Evolutionary conservation across 441 rosid species (phyloP).

Genomic region (Bruguiera hainesii): DNA sequence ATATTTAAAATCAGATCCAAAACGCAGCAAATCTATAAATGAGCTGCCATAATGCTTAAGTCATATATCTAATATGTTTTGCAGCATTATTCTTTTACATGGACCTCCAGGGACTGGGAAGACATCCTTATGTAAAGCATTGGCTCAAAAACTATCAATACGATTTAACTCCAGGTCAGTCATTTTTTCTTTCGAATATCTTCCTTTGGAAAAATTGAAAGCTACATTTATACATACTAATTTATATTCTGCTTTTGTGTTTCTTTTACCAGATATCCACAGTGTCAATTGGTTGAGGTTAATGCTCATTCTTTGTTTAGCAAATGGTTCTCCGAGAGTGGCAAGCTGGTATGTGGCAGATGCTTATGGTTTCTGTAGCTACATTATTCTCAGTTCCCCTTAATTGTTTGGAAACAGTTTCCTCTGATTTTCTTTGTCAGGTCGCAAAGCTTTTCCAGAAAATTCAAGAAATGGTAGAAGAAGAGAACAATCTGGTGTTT

Average conservation of each 20-base stretch:
- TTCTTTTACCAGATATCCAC: conserved; percentile 62
- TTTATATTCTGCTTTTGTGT: conserved; percentile 19
- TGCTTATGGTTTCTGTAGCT: not conserved
- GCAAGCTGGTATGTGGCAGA: conserved; percentile 70
- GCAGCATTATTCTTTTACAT: conserved; percentile 81
- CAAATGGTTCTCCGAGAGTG: conserved; percentile 99
- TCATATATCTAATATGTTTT: conserved; percentile 12
- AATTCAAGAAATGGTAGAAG: conserved; percentile 99
- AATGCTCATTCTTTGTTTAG: conserved; percentile 97
- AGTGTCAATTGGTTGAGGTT: conserved; percentile 90
- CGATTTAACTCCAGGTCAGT: conserved; percentile 77
- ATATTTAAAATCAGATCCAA: not conserved
- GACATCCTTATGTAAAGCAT: conserved; percentile 93
- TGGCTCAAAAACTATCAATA: conserved; percentile 92
- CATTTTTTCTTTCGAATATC: conserved; percentile 10
- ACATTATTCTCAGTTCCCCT: not conserved
- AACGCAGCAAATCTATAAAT: not conserved
- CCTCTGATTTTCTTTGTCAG: conserved; percentile 27
- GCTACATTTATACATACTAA: not conserved
- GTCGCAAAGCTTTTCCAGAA: conserved; percentile 96
- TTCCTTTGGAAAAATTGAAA: conserved; percentile 2
- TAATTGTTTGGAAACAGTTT: not conserved
- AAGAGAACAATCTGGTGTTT: conserved; percentile 93
- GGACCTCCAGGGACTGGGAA: conserved; percentile 99
- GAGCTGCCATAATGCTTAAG: not conserved